Conservation (phyloP, 2,329 filamentous ascomycete genomes). For the Apiospora marii region DNA sequence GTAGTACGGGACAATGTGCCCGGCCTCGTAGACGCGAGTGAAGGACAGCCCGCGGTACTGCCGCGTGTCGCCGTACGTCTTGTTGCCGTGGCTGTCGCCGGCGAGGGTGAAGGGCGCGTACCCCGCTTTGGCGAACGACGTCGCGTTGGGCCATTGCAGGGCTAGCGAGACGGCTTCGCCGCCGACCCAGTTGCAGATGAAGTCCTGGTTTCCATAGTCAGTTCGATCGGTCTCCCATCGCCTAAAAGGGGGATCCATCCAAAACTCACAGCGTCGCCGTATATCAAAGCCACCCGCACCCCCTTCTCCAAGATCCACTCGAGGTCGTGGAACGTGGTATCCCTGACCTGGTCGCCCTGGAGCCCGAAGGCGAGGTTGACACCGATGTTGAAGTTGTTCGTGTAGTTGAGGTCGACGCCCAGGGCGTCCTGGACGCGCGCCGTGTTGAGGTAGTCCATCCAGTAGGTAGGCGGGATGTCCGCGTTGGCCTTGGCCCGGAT, state of each 20-base stretch:
- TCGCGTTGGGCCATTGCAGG: slow-evolving; percentile 51
- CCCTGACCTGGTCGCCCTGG: slow-evolving; percentile 55
- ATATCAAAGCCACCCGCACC: slow-evolving; percentile 49
- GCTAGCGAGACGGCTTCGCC: slow-evolving; percentile 47
- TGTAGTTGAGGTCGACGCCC: slow-evolving; percentile 67
- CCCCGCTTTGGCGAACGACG: slow-evolving; percentile 48
- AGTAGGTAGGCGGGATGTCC: slow-evolving; percentile 55
- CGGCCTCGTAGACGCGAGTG: slow-evolving; percentile 52
- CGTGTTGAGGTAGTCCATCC: slow-evolving; percentile 61
- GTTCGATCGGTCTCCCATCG: background rate
- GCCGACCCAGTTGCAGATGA: slow-evolving; percentile 46
- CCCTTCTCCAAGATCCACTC: slow-evolving; percentile 33
- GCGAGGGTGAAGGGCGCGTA: slow-evolving; percentile 56
- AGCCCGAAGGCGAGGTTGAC: slow-evolving; percentile 62
- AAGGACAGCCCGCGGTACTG: slow-evolving; percentile 60
- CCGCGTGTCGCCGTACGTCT: slow-evolving; percentile 59
- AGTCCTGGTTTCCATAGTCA: slow-evolving; percentile 40
- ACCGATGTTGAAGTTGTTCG: slow-evolving; percentile 55
- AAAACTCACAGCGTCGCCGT: slow-evolving; percentile 42
- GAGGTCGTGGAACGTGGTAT: slow-evolving; percentile 39
- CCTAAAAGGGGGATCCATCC: no score
- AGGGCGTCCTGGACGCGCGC: slow-evolving; percentile 61
- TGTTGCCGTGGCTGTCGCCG: slow-evolving; percentile 26
- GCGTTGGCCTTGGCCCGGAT: slow-evolving; percentile 39
- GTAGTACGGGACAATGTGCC: slow-evolving; percentile 59